Evolutionary conservation across 768 basidiomycete species (phyloP), one percentile per base, ranked within the genome.

Genomic region (Psilocybe tampanensis): DNA sequence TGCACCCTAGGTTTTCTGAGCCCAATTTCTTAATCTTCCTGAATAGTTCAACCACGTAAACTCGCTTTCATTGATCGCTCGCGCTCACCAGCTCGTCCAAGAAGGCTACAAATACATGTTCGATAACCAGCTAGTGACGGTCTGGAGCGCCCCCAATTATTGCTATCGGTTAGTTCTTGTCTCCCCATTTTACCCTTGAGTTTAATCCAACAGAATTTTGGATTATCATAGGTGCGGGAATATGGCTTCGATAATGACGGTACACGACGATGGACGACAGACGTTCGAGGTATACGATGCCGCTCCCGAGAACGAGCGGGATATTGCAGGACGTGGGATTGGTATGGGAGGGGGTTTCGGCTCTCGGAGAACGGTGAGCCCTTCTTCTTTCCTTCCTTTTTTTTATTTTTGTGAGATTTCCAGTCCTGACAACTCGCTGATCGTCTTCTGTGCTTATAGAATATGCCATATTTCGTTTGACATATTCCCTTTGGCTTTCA

Each of bases 41-140:
- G 19, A 17, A 42, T 42, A 95, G 86, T 98, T 98, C 80, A 95
- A 94, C 62, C 93, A 96, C 69, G 86, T 94, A 55, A 98, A 98
- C 68, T 81, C 85, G 29, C 84, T 98, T 18, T 80, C 77, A 9
- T 84, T 98, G 42, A 94, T 98, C 64, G 95, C 95, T 2, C 86
- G 96, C 33, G 96, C 96, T 1, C 96, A 98, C 70, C 96, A 98
- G 68, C 86, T 98, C 18, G 96, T 98, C 1, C 94, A 95, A 71
- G 94, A 95, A 71, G 94, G 94, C 1, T 95, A 84, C 76, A 98
- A 98, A 75, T 89, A 95, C 69, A 96, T 98, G 96, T 97, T 98
- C 64, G 92, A 97, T 68, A 84, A 89, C 60, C 81, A 88, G 60
- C 90, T 96, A 18, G 94, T 95, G 12, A 96, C 94, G 0, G 94